Evolutionary conservation across 2,329 filamentous ascomycete species (phyloP).

Genomic region (Colletotrichum camelliae): DNA sequence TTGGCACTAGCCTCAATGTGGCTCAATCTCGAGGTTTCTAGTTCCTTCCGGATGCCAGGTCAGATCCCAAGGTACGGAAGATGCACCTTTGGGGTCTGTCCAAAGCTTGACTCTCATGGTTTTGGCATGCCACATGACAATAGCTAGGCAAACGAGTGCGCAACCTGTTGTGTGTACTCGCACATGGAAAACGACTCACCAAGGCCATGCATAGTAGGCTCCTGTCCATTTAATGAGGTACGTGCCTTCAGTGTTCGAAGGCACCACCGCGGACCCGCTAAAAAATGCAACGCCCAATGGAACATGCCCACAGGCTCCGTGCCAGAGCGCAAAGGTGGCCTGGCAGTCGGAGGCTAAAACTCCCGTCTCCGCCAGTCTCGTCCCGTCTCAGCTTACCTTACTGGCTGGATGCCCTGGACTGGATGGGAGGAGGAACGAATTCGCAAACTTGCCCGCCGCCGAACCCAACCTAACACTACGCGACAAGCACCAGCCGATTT

Average conservation of each 20-base stretch:
- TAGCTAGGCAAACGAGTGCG: background rate
- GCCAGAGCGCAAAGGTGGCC: background rate
- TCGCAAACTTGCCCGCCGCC: conserved; percentile 14
- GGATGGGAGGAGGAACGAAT: background rate
- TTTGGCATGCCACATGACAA: background rate
- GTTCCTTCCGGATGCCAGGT: background rate
- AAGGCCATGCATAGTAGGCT: background rate
- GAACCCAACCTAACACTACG: conserved; percentile 6
- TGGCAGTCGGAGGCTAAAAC: conserved; percentile 20
- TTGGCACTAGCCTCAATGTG: background rate
- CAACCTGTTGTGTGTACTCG: background rate
- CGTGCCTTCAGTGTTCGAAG: background rate
- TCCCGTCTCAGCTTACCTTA: conserved; percentile 10
- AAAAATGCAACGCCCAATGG: background rate
- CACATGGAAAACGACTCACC: background rate
- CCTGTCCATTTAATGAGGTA: background rate
- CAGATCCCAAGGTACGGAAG: background rate
- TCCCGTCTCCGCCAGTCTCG: conserved; percentile 19
- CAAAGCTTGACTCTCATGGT: background rate
- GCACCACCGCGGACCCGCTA: background rate
- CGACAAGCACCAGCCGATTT: conserved; percentile 1
- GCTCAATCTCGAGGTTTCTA: background rate
- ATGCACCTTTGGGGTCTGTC: background rate
- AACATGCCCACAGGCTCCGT: background rate
- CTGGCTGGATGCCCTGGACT: background rate